phyloP scores from a whole-genome alignment of 257 asterid species.

The Lithospermum erythrorhizon region DNA sequence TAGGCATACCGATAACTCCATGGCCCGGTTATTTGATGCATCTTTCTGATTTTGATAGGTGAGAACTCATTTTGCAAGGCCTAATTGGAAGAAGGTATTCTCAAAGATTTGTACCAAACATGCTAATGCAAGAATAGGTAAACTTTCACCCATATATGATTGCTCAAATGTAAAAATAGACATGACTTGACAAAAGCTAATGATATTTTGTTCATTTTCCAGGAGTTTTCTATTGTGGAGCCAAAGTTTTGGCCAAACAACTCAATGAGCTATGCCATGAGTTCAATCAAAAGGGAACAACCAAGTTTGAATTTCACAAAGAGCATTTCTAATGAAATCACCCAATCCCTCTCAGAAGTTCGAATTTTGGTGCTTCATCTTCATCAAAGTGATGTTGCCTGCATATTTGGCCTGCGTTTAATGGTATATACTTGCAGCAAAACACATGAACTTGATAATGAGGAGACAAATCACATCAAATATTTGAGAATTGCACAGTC shows the following conservation, averaged over 20 bases:
- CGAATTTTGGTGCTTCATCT: neutral
- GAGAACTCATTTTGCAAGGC: constrained; percentile 92
- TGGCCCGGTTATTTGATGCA: neutral
- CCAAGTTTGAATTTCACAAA: constrained; percentile 91
- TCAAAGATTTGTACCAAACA: constrained; percentile 75
- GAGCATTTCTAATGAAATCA: constrained; percentile 45
- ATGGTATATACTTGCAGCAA: neutral
- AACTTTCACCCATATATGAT: neutral
- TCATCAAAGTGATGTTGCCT: neutral
- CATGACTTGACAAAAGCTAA: neutral
- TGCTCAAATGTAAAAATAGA: constrained; percentile 6
- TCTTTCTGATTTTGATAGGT: constrained; percentile 35
- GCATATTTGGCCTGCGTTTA: too few species aligned
- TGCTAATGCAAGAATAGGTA: constrained; percentile 87
- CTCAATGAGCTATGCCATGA: constrained; percentile 73
- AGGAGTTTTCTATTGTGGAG: constrained; percentile 95
- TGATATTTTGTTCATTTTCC: constrained; percentile 3
- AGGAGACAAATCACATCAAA: neutral
- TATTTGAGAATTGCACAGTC: neutral
- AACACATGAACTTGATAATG: neutral
- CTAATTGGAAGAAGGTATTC: constrained; percentile 90
- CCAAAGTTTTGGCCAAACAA: constrained; percentile 81
- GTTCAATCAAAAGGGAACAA: constrained; percentile 75
- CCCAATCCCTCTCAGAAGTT: neutral
- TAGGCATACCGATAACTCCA: neutral